Base-by-base conservation (phyloP, 2,329 filamentous ascomycete genomes). In the Grosmannia penicillata region DNA sequence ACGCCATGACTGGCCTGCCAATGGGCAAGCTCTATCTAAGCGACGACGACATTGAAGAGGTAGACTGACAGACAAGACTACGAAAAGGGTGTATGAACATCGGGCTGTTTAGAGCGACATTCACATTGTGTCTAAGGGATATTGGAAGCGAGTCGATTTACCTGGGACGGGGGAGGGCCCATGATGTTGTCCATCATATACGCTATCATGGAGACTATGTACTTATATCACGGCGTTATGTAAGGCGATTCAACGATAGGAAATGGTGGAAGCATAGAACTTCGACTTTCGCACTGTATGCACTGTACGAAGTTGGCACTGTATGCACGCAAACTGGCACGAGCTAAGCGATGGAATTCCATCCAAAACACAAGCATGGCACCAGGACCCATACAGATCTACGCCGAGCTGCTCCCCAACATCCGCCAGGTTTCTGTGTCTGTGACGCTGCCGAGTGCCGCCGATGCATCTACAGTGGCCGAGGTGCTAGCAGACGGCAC, bases 1-100 rank as follows among this genome's bases (percentile, higher is more conserved):
- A 61, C 32, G 57, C 58, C 3, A 57, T 62, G 22, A 26, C 21
- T 5, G 41, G 45, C 8, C 52, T 69, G 45, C 60, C 66, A 30
- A 68, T 75, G 44, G 73, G 77, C 54, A 81, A 78, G 49, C 58
- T 87, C 46, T 72, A 84, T 32, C 59, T 89, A 29, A 84, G 78
- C 48, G 83, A 91, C 51, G 83, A 91, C 58, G 83, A 91, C 61
- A 89, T 91, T 53, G 81, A 86, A 55, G 82, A 87, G 49, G 62
- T 71, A 6, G 43, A 45, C 26, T 45, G 18, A 34, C 4, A 8
- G 21, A 18, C 28, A 26, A 8, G 18, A 3, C 15, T 17, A 11
- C 6, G 14, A 26, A 22, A 25, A 31, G n/a, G n/a, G n/a, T n/a
- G n/a, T n/a, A n/a, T n/a, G n/a, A n/a, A n/a, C n/a, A n/a, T n/a